These are phyloP conservation scores for Cryptosporidium meleagridis DNA, from an alignment of 169 alveolate genomes.

Conservation along the genomic window DNA sequence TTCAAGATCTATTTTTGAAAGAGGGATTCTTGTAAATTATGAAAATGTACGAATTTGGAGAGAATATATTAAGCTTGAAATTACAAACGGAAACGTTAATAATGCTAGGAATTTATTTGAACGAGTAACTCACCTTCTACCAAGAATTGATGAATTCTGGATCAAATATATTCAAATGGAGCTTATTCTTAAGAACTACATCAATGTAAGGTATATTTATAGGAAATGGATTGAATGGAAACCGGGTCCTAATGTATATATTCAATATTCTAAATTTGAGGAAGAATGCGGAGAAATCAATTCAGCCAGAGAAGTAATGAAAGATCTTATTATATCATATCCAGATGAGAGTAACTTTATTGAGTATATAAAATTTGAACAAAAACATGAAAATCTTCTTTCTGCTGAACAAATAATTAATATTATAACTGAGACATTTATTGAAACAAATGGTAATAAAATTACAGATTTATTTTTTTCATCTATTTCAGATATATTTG, in stretches of 20 bases:
- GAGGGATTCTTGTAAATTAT: conserved; percentile 96
- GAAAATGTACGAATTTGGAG: conserved; percentile 94
- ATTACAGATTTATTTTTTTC: neutral
- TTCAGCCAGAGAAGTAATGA: conserved; percentile 91
- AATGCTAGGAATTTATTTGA: conserved; percentile 98
- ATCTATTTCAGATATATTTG: conserved; percentile 4
- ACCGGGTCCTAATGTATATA: conserved; percentile 96
- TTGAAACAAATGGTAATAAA: neutral
- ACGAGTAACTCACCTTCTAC: conserved; percentile 95
- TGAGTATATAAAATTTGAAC: conserved; percentile 96
- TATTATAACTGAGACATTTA: neutral
- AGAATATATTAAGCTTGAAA: conserved; percentile 98
- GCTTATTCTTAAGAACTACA: conserved; percentile 95
- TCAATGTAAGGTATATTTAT: conserved; percentile 93
- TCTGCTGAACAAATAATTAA: neutral
- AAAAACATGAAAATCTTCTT: conserved; percentile 84
- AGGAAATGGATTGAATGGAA: conserved; percentile 98
- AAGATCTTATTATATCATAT: conserved; percentile 63
- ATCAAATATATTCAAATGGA: conserved; percentile 98
- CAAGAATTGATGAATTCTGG: conserved; percentile 98
- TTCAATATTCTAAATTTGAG: conserved; percentile 95
- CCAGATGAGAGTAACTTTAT: conserved; percentile 92
- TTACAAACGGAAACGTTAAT: conserved; percentile 94
- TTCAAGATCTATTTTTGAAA: conserved; percentile 96
- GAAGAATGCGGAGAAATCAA: conserved; percentile 97